Conservation (phyloP, 2,329 filamentous ascomycete genomes). For the Botryotinia calthae region DNA sequence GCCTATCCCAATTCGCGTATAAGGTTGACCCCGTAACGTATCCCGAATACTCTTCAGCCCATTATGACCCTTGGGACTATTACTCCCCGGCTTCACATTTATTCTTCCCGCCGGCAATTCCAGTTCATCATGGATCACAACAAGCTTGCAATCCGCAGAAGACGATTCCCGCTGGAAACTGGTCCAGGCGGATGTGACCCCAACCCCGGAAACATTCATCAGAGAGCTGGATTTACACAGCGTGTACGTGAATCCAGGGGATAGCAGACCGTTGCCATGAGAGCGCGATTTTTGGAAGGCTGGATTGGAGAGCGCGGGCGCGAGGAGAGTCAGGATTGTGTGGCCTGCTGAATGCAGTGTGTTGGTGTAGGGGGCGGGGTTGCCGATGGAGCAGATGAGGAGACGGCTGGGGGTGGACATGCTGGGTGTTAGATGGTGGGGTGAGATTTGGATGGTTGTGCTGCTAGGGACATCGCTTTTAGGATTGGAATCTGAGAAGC, state of each 20-base stretch:
- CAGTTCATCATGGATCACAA: conserved; percentile 87
- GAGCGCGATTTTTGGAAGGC: conserved; percentile 47
- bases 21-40: conserved; percentile 46
- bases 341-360: conserved; percentile 90
- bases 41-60: conserved; percentile 67
- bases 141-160: conserved; percentile 49
- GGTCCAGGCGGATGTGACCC: conserved; percentile 64
- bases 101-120: conserved; percentile 70
- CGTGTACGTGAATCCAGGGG: conserved; percentile 54
- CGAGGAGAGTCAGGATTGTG: conserved; percentile 63
- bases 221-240: conserved; percentile 71
- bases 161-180: conserved; percentile 47
- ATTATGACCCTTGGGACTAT: conserved; percentile 70
- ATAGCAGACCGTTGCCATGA: conserved; percentile 49
- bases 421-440: not conserved
- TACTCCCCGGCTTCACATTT: conserved; percentile 58
- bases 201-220: conserved; percentile 83
- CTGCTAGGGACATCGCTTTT: not conserved
- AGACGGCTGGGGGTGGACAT: conserved; percentile 48
- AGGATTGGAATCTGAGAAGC: not conserved
- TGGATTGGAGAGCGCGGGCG: conserved; percentile 40
- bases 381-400: conserved; percentile 84
- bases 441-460: not conserved
- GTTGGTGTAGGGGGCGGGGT: conserved; percentile 70
- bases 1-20: conserved; percentile 69